Percentiles rank a stretch among this genome's conserved stretches.
phyloP scores from a whole-genome alignment of 345 rosid species.

The Kandelia obovata region DNA sequence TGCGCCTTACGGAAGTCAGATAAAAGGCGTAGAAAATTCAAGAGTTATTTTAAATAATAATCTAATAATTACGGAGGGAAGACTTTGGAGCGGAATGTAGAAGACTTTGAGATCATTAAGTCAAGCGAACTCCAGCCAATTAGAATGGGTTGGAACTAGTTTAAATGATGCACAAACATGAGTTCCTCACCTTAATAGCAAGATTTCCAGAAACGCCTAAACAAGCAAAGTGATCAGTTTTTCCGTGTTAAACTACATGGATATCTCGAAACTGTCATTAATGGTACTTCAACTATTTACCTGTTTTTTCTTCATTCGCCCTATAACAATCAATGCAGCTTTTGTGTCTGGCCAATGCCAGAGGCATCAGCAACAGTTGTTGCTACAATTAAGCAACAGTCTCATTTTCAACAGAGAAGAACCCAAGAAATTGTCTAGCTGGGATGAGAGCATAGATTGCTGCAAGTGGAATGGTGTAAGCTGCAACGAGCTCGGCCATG shows the following conservation, averaged over 20 bases:
- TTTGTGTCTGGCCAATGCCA: constrained; percentile 36
- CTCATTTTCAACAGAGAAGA: background rate
- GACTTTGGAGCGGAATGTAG: no score
- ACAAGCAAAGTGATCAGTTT: background rate
- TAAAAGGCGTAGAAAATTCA: no score
- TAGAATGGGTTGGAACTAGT: no score
- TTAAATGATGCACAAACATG: no score
- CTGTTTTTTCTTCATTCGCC: constrained; percentile 4
- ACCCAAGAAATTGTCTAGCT: background rate
- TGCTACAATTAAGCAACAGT: constrained; percentile 32
- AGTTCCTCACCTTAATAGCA: no score
- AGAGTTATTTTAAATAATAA: no score
- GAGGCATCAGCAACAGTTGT: constrained; percentile 27
- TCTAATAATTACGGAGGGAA: no score
- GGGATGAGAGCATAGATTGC: background rate
- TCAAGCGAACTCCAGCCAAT: no score
- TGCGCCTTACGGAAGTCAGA: no score
- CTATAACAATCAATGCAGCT: background rate
- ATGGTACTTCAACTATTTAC: constrained; percentile 13
- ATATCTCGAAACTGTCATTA: background rate
- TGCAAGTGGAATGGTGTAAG: background rate
- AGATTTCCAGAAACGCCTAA: background rate
- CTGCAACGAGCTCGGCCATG: constrained; percentile 16
- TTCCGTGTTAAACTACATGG: background rate
- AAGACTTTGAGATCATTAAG: no score